phyloP scores from a whole-genome alignment of 75 land plant species.

The Sequoiadendron giganteum region DNA sequence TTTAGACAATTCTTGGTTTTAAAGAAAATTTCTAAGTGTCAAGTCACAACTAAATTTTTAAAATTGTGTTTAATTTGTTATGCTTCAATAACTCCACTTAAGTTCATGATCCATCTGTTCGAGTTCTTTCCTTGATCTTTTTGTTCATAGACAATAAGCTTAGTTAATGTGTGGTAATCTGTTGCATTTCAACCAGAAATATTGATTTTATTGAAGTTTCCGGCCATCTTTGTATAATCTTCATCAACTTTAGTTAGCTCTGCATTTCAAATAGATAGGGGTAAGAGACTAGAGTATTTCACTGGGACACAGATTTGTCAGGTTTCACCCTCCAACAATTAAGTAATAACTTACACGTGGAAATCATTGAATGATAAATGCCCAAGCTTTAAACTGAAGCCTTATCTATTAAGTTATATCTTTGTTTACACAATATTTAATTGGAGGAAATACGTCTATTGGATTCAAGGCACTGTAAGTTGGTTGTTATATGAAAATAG shows the following conservation, averaged over 20 bases:
- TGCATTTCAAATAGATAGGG: not conserved
- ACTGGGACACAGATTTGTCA: not conserved
- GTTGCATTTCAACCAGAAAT: not conserved
- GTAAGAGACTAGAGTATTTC: not conserved
- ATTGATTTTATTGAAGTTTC: not conserved
- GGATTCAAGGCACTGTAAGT: not conserved
- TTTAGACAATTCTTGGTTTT: no score
- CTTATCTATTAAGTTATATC: not conserved
- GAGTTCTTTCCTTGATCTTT: not conserved
- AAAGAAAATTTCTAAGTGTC: no score
- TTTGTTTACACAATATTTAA: not conserved
- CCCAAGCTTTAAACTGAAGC: not conserved
- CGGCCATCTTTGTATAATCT: not conserved
- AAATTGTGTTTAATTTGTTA: no score
- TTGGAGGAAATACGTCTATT: not conserved
- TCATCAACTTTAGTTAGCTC: not conserved
- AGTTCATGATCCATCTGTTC: not conserved
- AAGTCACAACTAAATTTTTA: no score
- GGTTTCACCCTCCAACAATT: not conserved
- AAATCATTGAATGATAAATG: not conserved
- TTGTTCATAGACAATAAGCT: not conserved
- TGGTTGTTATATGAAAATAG: not conserved
- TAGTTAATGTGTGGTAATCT: not conserved
- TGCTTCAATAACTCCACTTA: not conserved
- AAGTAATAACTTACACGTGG: not conserved